phyloP scores from a whole-genome alignment of 208 protist species.

The Crithidia sp. region DNA sequence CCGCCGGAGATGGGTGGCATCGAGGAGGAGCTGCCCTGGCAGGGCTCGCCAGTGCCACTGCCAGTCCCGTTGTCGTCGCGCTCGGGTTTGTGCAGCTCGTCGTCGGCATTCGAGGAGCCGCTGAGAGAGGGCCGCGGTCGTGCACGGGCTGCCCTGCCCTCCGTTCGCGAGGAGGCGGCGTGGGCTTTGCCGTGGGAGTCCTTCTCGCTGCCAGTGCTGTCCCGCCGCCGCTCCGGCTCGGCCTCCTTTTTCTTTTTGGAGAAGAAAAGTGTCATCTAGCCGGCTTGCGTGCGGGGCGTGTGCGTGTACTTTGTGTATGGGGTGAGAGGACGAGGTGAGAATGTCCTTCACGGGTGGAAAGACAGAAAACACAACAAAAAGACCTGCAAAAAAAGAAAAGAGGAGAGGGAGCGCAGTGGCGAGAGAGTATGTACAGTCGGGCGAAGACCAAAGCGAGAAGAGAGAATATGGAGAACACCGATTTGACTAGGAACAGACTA shows the following conservation, averaged over 20 bases:
- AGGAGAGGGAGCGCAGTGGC: neutral
- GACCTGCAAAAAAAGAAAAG: neutral
- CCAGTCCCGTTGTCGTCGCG: neutral
- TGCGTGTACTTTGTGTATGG: neutral
- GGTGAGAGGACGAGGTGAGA: no score
- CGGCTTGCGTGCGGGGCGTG: neutral
- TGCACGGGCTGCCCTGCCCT: neutral
- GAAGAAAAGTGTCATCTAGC: neutral
- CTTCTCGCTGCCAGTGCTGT: slow-evolving; percentile 2
- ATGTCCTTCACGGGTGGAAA: no score
- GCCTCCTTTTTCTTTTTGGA: slow-evolving; percentile 2
- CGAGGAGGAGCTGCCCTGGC: neutral
- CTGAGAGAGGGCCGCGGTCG: neutral
- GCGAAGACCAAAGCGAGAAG: no score
- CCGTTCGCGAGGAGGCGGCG: neutral
- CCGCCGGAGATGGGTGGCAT: neutral
- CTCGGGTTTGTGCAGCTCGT: no score
- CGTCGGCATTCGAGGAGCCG: neutral
- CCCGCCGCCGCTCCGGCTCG: neutral
- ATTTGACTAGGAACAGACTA: no score
- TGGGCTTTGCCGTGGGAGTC: neutral
- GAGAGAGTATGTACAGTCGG: no score
- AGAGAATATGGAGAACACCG: no score
- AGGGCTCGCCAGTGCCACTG: no score
- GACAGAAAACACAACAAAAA: neutral